Base-by-base conservation (phyloP, 352 stramenopile species). In the Elongisporangium prolatum region DNA sequence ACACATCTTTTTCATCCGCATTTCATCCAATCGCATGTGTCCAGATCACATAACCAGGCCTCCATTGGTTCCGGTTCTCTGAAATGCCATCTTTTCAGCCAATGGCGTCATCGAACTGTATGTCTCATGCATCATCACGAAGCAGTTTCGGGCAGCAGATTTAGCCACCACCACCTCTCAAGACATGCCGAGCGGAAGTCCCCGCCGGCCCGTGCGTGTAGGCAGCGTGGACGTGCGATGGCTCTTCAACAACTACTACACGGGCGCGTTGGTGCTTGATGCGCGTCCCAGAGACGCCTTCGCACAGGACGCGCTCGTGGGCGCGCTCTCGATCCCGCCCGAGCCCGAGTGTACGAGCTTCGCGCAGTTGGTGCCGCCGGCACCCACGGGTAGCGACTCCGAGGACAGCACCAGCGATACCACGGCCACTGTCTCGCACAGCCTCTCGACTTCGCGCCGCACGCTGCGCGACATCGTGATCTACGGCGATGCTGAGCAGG, bases 161-260 rank as follows among this genome's bases (percentile, higher is more conserved):
- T 40, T 9, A 40, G 28, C 28, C 28, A 40, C 28, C 28, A 40
- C 28, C 28, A 40, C 5, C 28, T 40, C 28, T 9, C 28, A 14
- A 14, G 28, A 40, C 28, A 40, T 40, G 28, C 28, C 28, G 28
- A 40, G 28, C 28, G 28, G 28, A 40, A 40, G 28, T 9, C 28
- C 28, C 28, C 28, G 28, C 28, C 28, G 28, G 8, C 28, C 28
- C 28, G 28, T 40, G 4, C 28, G 28, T 9, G 28, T 40, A 8
- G 28, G 28, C 28, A 40, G 28, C 16, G 81, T 89, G 21, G 69
- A 83, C 60, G 72, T 64, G 20, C 75, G 67, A 47, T 93, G 77
- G 79, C 77, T 91, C 22, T 91, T 82, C 61, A 91, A 93, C 75
- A 75, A 89, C 48, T 69, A 91, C 49, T 71, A 84, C 52, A 69